phyloP scores from a whole-genome alignment of 2,329 filamentous ascomycete species.

The Colletotrichum gloeosporioides region DNA sequence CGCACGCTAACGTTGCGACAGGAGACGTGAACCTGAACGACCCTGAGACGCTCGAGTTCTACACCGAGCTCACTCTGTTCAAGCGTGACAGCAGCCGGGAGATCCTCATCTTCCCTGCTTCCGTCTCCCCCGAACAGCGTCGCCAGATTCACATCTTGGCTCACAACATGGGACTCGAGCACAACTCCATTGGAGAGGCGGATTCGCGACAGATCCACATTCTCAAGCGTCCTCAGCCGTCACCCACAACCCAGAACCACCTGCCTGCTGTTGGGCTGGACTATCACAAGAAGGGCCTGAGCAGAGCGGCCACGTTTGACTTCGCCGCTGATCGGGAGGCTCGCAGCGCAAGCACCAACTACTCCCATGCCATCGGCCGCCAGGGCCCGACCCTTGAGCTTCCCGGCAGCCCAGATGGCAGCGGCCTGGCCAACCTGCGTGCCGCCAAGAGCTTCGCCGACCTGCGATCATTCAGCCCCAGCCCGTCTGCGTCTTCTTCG shows the following conservation, averaged over 20 bases:
- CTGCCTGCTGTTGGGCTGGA: slow-evolving; percentile 72
- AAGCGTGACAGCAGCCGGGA: slow-evolving; percentile 80
- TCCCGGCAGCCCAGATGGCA: slow-evolving; percentile 75
- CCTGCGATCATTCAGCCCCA: slow-evolving; percentile 91
- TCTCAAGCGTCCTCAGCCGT: slow-evolving; percentile 68
- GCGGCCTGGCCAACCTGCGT: slow-evolving; percentile 74
- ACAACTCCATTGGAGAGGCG: slow-evolving; percentile 87
- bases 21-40: slow-evolving; percentile 90
- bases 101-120: slow-evolving; percentile 82
- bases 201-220: slow-evolving; percentile 92
- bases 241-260: slow-evolving; percentile 62
- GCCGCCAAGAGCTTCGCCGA: slow-evolving; percentile 97
- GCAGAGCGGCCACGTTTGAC: slow-evolving; percentile 95
- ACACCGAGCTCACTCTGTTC: slow-evolving; percentile 89
- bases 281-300: slow-evolving; percentile 82
- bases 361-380: slow-evolving; percentile 74
- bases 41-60: slow-evolving; percentile 83
- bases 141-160: slow-evolving; percentile 92
- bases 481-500: slow-evolving; percentile 86
- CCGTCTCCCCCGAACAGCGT: slow-evolving; percentile 81
- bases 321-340: slow-evolving; percentile 84
- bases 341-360: slow-evolving; percentile 68
- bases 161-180: slow-evolving; percentile 91
- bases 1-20: slow-evolving; percentile 21
- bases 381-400: slow-evolving; percentile 87